Evolutionary conservation across 2,329 filamentous ascomycete species (phyloP).

Genomic region (Ophiostoma australiae): DNA sequence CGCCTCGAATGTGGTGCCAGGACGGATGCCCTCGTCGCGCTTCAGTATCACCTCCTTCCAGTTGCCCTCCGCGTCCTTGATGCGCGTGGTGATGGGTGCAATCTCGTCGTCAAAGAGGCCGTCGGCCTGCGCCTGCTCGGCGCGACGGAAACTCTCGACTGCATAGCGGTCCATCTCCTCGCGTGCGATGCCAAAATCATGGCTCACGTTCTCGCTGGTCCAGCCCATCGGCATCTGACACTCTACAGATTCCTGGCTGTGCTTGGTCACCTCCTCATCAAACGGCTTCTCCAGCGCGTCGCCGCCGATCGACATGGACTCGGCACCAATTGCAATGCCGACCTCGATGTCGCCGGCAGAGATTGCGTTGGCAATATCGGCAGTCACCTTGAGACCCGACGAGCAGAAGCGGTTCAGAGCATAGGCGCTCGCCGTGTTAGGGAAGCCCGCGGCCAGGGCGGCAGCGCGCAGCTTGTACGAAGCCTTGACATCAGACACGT

Average conservation of each 20-base stretch:
- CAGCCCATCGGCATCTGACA: constrained; percentile 97
- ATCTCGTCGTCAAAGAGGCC: constrained; percentile 95
- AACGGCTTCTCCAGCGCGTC: constrained; percentile 68
- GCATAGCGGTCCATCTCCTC: constrained; percentile 80
- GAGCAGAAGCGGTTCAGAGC: constrained; percentile 96
- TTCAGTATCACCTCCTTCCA: constrained; percentile 71
- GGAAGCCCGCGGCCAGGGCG: constrained; percentile 84
- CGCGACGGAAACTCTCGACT: constrained; percentile 79
- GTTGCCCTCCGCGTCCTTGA: constrained; percentile 81
- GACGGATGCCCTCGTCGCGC: constrained; percentile 84
- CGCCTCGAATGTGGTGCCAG: constrained; percentile 78
- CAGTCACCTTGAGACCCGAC: constrained; percentile 88
- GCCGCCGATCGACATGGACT: constrained; percentile 75
- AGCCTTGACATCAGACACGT: constrained; percentile 81
- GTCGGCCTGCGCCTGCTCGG: constrained; percentile 83
- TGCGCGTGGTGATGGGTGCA: constrained; percentile 71
- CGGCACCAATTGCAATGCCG: constrained; percentile 81
- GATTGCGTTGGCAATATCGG: constrained; percentile 91
- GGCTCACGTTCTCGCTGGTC: constrained; percentile 92
- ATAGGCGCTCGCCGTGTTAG: constrained; percentile 77
- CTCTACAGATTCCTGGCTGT: constrained; percentile 72
- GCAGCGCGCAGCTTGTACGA: constrained; percentile 89
- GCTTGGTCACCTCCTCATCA: constrained; percentile 65
- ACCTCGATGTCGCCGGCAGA: constrained; percentile 72
- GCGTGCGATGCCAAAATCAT: constrained; percentile 79